These are phyloP conservation scores for Malus sylvestris DNA, from an alignment of 306 rosid species.

Conservation along the genomic window DNA sequence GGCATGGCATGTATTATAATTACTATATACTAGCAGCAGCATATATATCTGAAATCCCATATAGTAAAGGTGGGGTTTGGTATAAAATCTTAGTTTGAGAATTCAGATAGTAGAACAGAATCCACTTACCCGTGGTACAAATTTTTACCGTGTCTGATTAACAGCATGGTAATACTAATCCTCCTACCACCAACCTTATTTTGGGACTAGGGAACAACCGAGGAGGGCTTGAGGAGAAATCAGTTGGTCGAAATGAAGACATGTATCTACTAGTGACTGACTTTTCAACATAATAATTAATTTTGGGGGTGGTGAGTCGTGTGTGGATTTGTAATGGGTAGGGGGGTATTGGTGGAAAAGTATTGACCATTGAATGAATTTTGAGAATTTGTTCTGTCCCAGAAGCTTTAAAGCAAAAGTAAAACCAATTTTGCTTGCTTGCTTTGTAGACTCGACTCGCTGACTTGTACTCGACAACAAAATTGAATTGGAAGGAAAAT, in stretches of 20 bases:
- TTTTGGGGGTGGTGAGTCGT: background rate
- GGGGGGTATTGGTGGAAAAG: background rate
- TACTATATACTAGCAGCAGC: background rate
- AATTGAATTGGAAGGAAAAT: background rate
- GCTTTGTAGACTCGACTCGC: background rate
- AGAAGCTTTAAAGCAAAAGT: background rate
- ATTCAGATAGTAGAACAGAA: background rate
- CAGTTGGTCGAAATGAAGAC: no score
- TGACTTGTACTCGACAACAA: background rate
- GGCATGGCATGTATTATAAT: background rate
- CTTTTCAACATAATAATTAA: background rate
- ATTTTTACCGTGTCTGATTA: background rate
- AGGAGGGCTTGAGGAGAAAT: background rate
- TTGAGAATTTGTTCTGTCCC: background rate
- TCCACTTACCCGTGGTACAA: no score
- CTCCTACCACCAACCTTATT: no score
- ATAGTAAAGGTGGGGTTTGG: background rate
- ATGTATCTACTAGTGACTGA: background rate
- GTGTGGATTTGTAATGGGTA: no score
- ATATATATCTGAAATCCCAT: background rate
- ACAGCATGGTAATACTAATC: background rate
- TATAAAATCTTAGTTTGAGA: background rate
- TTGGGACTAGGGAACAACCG: background rate
- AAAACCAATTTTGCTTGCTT: no score
- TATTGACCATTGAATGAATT: background rate